Conservation (phyloP, 331 rosid genomes). For the Quercus phellos region DNA sequence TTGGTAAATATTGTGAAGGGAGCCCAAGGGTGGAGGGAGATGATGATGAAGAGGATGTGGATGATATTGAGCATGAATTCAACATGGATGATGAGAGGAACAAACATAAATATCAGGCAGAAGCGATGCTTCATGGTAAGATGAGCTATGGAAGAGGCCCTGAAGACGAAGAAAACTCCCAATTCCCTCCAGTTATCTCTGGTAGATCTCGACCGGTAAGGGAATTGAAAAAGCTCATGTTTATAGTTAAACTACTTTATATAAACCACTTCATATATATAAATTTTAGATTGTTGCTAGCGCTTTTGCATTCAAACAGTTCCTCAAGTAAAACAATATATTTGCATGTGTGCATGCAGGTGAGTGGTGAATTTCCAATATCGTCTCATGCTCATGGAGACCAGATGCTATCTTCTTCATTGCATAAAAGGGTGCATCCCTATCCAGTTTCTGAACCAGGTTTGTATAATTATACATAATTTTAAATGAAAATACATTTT, state of each 20-base stretch:
- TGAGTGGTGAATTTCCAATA: constrained; percentile 46
- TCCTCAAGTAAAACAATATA: neutral
- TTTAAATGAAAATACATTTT: too few species aligned
- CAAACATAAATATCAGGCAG: constrained; percentile 57
- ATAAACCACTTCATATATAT: too few species aligned
- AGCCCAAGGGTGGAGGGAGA: constrained; percentile 96
- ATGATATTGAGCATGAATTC: constrained; percentile 92
- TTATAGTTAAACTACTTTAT: neutral
- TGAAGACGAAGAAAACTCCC: constrained; percentile 70
- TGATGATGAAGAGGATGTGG: constrained; percentile 87
- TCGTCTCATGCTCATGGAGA: constrained; percentile 44
- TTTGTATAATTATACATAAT: neutral
- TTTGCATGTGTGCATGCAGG: constrained; percentile 30
- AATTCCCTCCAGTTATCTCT: constrained; percentile 64
- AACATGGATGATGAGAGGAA: constrained; percentile 54
- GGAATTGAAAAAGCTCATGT: neutral
- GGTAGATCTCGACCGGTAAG: constrained; percentile 46
- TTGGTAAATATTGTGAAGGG: constrained; percentile 36
- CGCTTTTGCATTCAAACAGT: neutral
- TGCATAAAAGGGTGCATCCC: constrained; percentile 60
- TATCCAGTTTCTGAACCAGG: constrained; percentile 55
- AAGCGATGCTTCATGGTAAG: constrained; percentile 92
- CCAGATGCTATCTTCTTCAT: constrained; percentile 36
- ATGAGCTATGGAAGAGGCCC: constrained; percentile 99
- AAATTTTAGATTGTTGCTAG: neutral